A percentile compares a stretch with the other conserved stretches of the same genome.
Conservation (phyloP, 306 rosid genomes). For the Purshia tridentata region DNA sequence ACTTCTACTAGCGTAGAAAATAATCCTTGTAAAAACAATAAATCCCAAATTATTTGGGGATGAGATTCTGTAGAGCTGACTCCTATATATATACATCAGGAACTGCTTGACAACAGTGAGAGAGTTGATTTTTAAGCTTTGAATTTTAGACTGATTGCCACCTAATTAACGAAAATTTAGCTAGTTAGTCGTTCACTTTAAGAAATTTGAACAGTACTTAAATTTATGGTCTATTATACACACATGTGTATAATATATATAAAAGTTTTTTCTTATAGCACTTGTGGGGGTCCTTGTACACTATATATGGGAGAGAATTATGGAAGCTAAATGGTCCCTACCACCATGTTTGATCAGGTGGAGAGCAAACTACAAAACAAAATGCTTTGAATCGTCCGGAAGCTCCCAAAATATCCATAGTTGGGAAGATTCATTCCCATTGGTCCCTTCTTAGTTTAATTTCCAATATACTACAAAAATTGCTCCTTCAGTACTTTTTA, state of each 20-base stretch:
- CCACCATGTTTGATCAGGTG: neutral
- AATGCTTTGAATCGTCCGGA: neutral
- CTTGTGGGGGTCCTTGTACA: no score
- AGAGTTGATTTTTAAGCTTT: no score
- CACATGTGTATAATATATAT: no score
- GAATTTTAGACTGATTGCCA: neutral
- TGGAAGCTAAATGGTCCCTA: no score
- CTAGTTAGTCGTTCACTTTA: neutral
- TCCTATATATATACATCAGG: neutral
- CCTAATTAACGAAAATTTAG: neutral
- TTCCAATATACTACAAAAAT: neutral
- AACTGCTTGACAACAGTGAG: no score
- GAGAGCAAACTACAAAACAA: neutral
- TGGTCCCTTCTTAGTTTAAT: neutral
- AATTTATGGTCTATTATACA: neutral
- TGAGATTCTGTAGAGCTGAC: neutral
- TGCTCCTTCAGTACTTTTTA: constrained; percentile 34
- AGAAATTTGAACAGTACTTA: neutral
- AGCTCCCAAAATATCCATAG: neutral
- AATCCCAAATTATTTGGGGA: neutral
- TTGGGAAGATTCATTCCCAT: constrained; percentile 4
- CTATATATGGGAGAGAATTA: no score
- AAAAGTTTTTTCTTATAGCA: no score
- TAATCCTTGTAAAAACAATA: neutral
- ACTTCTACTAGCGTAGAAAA: no score